phyloP scores from a whole-genome alignment of 768 basidiomycete genomes.

The Stropharia rugosoannulata region DNA sequence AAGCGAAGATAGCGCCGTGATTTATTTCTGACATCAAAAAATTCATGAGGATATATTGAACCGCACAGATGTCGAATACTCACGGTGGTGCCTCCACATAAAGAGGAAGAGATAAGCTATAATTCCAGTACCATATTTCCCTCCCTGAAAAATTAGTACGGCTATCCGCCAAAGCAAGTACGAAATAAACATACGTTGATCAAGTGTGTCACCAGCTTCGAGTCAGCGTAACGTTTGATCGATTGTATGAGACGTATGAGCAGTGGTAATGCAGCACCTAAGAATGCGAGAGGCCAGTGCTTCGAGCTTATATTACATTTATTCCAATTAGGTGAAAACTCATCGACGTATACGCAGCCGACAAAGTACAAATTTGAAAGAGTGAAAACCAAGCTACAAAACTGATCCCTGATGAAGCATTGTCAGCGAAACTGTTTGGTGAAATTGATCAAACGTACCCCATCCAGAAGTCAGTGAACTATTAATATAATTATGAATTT shows the following conservation, averaged over 20 bases:
- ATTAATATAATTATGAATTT: background rate
- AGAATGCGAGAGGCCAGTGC: conserved; percentile 63
- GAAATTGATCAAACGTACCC: conserved; percentile 47
- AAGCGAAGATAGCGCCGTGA: conserved; percentile 51
- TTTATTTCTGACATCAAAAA: conserved; percentile 20
- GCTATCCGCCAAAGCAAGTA: background rate
- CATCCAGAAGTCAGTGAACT: conserved; percentile 91
- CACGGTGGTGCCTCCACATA: conserved; percentile 73
- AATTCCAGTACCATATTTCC: conserved; percentile 78
- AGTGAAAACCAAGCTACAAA: conserved; percentile 77
- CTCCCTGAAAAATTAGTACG: conserved; percentile 50
- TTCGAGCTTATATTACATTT: conserved; percentile 43
- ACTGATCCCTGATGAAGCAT: conserved; percentile 58
- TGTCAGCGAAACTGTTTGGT: background rate
- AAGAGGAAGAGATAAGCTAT: conserved; percentile 67
- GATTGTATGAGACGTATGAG: conserved; percentile 82
- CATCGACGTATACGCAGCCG: conserved; percentile 66
- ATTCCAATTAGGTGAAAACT: conserved; percentile 48
- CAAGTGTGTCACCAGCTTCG: conserved; percentile 70
- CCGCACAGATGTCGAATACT: background rate
- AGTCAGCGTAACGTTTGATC: conserved; percentile 84
- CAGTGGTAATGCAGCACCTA: conserved; percentile 66
- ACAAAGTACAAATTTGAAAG: conserved; percentile 73
- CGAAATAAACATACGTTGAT: conserved; percentile 63
- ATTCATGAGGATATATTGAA: background rate